These are phyloP conservation scores for Stephania cephalantha DNA, from an alignment of 164 flowering plant species.

Conservation along the genomic window DNA sequence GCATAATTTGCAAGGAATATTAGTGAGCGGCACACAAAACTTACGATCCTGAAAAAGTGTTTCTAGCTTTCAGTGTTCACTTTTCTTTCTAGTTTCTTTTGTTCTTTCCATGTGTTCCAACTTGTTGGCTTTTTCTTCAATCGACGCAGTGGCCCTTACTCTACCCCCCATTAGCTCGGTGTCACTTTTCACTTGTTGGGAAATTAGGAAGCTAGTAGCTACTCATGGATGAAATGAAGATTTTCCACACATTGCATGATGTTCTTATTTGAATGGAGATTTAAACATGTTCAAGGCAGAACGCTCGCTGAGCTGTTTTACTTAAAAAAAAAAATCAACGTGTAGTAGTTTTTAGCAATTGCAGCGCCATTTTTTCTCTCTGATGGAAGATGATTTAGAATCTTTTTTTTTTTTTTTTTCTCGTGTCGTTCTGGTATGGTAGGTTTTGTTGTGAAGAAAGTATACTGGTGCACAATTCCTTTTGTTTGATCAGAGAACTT, in stretches of 20 bases:
- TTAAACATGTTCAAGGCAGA: too few species aligned
- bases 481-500: conserved; percentile 2
- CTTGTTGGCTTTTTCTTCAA: background rate
- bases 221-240: background rate
- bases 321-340: too few species aligned
- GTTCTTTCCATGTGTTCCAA: background rate
- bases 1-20: too few species aligned
- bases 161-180: background rate
- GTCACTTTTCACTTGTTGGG: background rate
- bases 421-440: background rate
- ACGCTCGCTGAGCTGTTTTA: too few species aligned
- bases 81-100: background rate
- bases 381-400: background rate
- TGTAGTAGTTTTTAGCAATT: too few species aligned
- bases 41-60: background rate
- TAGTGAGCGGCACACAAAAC: background rate
- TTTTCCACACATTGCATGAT: background rate
- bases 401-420: background rate
- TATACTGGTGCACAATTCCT: background rate
- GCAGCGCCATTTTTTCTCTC: background rate
- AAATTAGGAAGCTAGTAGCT: background rate
- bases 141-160: background rate
- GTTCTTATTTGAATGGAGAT: background rate
- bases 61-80: background rate
- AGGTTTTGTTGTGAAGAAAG: background rate